Percentiles rank a stretch among this genome's conserved stretches.
Evolutionary conservation across 208 protist genomes (phyloP).

Genomic region (Wallacemonas sp.): DNA sequence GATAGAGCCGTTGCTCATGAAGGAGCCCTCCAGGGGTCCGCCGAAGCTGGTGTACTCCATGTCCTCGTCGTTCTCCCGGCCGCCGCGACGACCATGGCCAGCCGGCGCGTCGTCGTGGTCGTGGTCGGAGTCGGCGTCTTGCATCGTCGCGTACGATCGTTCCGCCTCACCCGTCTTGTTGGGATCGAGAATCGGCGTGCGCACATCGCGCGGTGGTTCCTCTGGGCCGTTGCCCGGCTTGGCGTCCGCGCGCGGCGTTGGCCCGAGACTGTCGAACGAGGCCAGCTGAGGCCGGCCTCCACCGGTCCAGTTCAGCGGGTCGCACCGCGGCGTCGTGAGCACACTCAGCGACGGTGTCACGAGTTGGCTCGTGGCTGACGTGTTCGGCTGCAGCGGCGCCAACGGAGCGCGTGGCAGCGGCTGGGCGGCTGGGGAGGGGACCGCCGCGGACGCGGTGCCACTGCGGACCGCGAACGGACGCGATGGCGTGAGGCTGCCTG

Average conservation of each 20-base stretch:
- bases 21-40: conserved; percentile 39
- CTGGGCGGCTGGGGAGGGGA: neutral
- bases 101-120: conserved; percentile 4
- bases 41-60: conserved; percentile 50
- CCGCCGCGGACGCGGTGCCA: neutral
- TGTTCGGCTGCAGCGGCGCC: neutral
- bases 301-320: neutral
- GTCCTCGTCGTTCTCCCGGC: conserved; percentile 13
- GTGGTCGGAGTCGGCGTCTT: conserved; percentile 4
- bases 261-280: conserved; percentile 3
- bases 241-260: neutral
- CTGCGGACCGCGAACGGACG: neutral
- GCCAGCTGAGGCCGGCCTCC: neutral
- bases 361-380: neutral
- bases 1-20: conserved; percentile 24
- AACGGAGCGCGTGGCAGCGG: neutral
- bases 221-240: neutral
- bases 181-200: conserved; percentile 8
- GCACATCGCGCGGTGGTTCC: neutral
- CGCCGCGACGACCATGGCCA: neutral
- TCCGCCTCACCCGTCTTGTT: neutral
- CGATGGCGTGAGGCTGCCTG: conserved; percentile 1
- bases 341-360: conserved; percentile 5
- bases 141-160: neutral
- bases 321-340: conserved; percentile 11